Evolutionary conservation across 2,329 filamentous ascomycete genomes (phyloP), one percentile per base, ranked within the genome.

Genomic region (Ceratocystis colombiana): DNA sequence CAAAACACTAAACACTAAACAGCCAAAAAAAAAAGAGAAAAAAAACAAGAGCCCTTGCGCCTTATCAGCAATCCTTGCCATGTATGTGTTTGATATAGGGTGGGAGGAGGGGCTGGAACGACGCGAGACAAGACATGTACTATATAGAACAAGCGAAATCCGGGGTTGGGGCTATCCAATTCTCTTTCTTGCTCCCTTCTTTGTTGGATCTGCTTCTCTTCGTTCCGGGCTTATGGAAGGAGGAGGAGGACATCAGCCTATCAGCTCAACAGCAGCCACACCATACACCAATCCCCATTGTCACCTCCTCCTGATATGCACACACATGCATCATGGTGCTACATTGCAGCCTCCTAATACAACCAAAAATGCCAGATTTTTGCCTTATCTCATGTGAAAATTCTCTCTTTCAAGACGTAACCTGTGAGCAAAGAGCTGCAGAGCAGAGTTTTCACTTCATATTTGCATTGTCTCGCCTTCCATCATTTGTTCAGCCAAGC

Each of bases 381-480:
- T n/a, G 55, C 17, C 28, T 59, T 59, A 37, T 59, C 55, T 59
- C 55, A 59, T 33, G 55, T 59, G 25, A 59, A 59, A 59, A 33
- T 59, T 37, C 20, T 53, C 20, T 12, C 48, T 41, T 41, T 12
- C 22, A 25, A 53, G 48, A 53, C 48, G 15, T 15, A 25, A 15
- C 22, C 12, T 5, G 48, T 25, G 48, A 28, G 46, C n/a, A 50
- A 22, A 50, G 22, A n/a, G 48, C 20, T 15, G 20, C 48, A 53
- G n/a, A n/a, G 46, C 53, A 59, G 53, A 59, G 53, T 59, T 59
- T 59, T 59, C 53, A 30, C 30, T 59, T 22, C 22, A 22, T 50
- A 12, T 20, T 53, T 53, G 48, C 48, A 15, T 25, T 25, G 20
- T 25, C n/a, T 50, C 20, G 46, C 22, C 46, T 25, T n/a, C 8